Base-by-base conservation (phyloP, 768 basidiomycete genomes). In the Podaxis carcinomalis region DNA sequence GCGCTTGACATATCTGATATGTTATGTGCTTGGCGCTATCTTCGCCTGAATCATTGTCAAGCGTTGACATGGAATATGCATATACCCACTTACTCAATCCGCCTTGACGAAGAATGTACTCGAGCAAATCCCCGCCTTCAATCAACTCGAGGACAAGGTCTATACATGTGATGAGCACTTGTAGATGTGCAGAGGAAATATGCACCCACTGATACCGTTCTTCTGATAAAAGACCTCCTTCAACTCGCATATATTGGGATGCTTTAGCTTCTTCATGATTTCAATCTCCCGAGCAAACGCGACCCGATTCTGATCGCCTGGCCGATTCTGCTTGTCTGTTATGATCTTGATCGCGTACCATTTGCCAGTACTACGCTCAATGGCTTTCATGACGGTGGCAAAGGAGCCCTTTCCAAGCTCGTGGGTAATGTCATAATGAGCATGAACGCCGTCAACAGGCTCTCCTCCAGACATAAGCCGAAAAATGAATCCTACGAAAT, bases 321-420 rank as follows among this genome's bases (percentile, higher is more conserved):
- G 68, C 4, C 72, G 72, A 28, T 68, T 66, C 13, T 70, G 67
- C 59, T 80, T 76, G 7, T 77, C 78, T 46, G 86, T 80, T 62
- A 95, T 93, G 77, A 93, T 88, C 78, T 98, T 98, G 72, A 95
- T 86, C 0, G 96, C 96, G 63, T 83, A 88, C 80, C 86, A 86
- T 59, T 82, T 75, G 10, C 93, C 93, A 10, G 88, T 89, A 21
- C 74, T 71, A 9, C 86, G 83, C 65, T 86, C 81, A 49, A 95
- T 77, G 1, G 92, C 94, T 70, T 89, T 91, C 77, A 88, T 83
- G 19, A 98, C 96, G 9, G 88, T 89, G 3, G 94, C 96, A 69
- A 97, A 98, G 2, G 92, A 87, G 7, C 96, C 96, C 66, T 88
- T 89, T 56, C 96, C 96, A 2, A 98, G 83, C 71, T 91, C 88